These are phyloP conservation scores for Ceraceosorus guamensis DNA, from an alignment of 1,284 basidiomycete genomes.

Conservation along the genomic window DNA sequence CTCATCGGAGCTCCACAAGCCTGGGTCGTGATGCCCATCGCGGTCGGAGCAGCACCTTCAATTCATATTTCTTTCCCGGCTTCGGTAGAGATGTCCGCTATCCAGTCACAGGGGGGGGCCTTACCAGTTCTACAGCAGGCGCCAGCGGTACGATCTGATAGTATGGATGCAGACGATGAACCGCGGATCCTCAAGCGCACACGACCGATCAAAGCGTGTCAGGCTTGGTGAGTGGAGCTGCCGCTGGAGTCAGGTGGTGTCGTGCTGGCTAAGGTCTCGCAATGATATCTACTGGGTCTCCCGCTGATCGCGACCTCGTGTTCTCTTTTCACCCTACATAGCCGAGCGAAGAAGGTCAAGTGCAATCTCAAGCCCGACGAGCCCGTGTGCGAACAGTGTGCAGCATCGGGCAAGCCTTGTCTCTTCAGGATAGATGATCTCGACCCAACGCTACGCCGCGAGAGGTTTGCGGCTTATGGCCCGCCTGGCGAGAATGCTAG, in stretches of 20 bases:
- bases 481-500: conserved; percentile 19
- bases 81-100: no score
- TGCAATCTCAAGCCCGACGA: conserved; percentile 33
- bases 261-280: background rate
- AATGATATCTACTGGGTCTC: no score
- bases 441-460: conserved; percentile 27
- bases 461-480: conserved; percentile 32
- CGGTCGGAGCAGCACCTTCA: no score
- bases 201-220: background rate
- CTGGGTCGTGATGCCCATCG: no score
- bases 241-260: background rate
- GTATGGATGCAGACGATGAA: background rate
- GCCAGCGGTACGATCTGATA: no score
- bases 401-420: conserved; percentile 32
- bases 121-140: no score
- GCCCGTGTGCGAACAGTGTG: conserved; percentile 36
- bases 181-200: background rate
- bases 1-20: no score
- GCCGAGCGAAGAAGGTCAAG: conserved; percentile 37
- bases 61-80: no score
- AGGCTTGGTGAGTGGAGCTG: background rate
- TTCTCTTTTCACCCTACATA: background rate
- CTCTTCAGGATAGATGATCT: conserved; percentile 41
- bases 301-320: background rate
- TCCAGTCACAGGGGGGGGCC: no score